These are phyloP conservation scores for Penicillium arizonense DNA, from an alignment of 495 filamentous ascomycete species.

Conservation along the genomic window DNA sequence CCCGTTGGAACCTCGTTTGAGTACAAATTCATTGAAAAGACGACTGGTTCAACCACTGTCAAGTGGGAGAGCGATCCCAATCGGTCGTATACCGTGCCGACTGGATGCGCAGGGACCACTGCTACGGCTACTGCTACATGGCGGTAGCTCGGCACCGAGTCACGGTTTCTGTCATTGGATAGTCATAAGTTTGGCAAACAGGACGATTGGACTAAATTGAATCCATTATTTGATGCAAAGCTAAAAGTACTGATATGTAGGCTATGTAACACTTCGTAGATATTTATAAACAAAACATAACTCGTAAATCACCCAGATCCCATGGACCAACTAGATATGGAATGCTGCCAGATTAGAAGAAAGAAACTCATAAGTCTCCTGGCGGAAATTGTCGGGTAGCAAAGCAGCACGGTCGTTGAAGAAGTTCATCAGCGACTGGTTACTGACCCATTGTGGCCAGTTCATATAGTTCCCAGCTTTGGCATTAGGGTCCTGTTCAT, in stretches of 20 bases:
- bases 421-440: slow-evolving; percentile 57
- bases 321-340: slow-evolving; percentile 40
- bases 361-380: slow-evolving; percentile 47
- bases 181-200: not conserved
- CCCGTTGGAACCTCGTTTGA: slow-evolving; percentile 49
- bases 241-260: not conserved
- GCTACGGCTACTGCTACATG: slow-evolving; percentile 26
- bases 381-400: slow-evolving; percentile 60
- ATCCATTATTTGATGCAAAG: not conserved
- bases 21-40: slow-evolving; percentile 65
- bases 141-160: slow-evolving; percentile 8
- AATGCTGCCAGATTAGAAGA: slow-evolving; percentile 41
- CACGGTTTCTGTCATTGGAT: no score
- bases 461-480: slow-evolving; percentile 32
- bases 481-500: slow-evolving; percentile 63
- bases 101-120: slow-evolving; percentile 34
- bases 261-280: not conserved
- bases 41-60: slow-evolving; percentile 45
- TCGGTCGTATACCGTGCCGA: slow-evolving; percentile 52
- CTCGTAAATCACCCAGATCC: not conserved
- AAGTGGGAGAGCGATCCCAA: slow-evolving; percentile 66
- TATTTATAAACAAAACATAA: not conserved
- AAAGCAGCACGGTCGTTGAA: slow-evolving; percentile 40
- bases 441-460: slow-evolving; percentile 63
- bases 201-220: not conserved